Conservation (phyloP, 225 moss, liverwort and hornwort species). For the Physcomitrellopsis africana region DNA sequence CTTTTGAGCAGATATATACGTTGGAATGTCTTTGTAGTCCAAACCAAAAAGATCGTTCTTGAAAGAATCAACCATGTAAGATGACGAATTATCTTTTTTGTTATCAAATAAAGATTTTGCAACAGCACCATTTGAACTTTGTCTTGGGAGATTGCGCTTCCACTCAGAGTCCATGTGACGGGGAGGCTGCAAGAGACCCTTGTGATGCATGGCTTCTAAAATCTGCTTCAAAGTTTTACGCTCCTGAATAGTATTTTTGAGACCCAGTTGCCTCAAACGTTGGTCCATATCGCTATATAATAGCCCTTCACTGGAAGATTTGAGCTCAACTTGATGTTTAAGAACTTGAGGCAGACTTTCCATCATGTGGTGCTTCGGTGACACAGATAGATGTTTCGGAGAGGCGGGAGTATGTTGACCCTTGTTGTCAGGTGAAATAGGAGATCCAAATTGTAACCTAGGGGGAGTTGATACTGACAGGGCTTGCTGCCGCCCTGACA, state of each 20-base stretch:
- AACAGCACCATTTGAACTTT: slow-evolving; percentile 24
- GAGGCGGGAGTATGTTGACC: slow-evolving; percentile 42
- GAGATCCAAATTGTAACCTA: slow-evolving; percentile 36
- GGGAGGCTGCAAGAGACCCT: slow-evolving; percentile 47
- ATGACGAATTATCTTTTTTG: slow-evolving; percentile 26
- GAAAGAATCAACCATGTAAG: slow-evolving; percentile 20
- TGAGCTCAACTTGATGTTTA: slow-evolving; percentile 39
- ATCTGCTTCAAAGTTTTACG: slow-evolving; percentile 56
- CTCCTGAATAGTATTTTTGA: slow-evolving; percentile 54
- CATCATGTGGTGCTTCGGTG: slow-evolving; percentile 46
- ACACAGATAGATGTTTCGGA: slow-evolving; percentile 42
- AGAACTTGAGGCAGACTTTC: slow-evolving; percentile 53
- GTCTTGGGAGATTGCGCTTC: slow-evolving; percentile 32
- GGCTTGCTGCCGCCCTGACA: slow-evolving; percentile 27
- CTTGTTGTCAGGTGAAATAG: slow-evolving; percentile 38
- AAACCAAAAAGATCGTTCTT: slow-evolving; percentile 39
- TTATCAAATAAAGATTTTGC: slow-evolving; percentile 40
- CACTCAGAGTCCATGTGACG: slow-evolving; percentile 36
- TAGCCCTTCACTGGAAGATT: slow-evolving; percentile 35
- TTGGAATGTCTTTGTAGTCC: slow-evolving; percentile 48
- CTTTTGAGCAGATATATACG: slow-evolving; percentile 43
- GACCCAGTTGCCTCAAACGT: slow-evolving; percentile 44
- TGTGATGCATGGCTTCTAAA: slow-evolving; percentile 52
- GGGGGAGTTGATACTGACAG: slow-evolving; percentile 30
- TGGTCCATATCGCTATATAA: slow-evolving; percentile 46